Conservation (phyloP, 768 basidiomycete genomes). For the Serendipita sp. region DNA sequence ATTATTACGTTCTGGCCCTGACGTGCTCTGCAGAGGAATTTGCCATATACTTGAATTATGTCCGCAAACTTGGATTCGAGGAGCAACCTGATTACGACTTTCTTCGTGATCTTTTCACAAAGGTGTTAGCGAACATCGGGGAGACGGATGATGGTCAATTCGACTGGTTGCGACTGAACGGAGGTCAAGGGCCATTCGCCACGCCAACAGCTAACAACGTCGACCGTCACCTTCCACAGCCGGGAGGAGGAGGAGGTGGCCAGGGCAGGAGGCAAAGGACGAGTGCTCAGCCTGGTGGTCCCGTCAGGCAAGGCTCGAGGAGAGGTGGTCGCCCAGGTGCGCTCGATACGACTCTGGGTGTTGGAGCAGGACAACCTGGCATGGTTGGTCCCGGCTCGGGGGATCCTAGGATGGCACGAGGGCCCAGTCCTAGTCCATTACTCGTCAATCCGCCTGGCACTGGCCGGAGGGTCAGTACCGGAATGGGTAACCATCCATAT, state of each 20-base stretch:
- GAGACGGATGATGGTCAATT: constrained; percentile 87
- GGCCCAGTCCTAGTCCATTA: background rate
- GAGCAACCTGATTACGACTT: constrained; percentile 99
- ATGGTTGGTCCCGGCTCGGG: background rate
- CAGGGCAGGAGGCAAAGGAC: background rate
- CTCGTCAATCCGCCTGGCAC: background rate
- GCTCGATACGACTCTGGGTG: background rate
- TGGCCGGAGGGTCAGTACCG: background rate
- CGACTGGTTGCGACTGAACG: constrained; percentile 91
- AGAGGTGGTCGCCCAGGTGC: background rate
- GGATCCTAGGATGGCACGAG: background rate
- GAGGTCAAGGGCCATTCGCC: constrained; percentile 26
- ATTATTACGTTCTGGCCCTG: too few relatives aligned
- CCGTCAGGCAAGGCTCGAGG: background rate
- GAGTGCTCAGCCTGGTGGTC: background rate
- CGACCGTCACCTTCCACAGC: background rate
- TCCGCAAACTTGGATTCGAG: constrained; percentile 96
- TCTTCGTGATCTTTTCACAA: constrained; percentile 82
- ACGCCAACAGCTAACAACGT: constrained; percentile 5
- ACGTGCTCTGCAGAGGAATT: constrained; percentile 53
- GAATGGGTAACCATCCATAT: background rate
- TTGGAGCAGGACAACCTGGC: background rate
- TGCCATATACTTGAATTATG: constrained; percentile 96
- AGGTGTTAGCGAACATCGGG: constrained; percentile 79
- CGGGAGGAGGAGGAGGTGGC: background rate